Base-by-base conservation (phyloP, 2,329 filamentous ascomycete species). In the Grosmannia serpens region DNA sequence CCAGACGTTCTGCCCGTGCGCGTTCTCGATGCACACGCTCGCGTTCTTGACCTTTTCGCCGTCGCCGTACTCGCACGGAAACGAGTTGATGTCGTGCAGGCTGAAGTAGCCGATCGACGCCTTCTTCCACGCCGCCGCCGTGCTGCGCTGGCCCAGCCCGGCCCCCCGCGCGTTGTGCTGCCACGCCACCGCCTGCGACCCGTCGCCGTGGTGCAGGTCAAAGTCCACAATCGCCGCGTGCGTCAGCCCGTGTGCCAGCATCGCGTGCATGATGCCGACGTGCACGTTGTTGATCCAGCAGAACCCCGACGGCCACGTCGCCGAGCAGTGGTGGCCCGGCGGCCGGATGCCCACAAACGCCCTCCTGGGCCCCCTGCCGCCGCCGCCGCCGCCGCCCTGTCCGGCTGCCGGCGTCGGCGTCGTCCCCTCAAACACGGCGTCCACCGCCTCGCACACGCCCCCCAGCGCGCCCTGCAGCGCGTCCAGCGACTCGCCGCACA, bases 251-350 rank as follows among this genome's bases (percentile, higher is more conserved):
- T 99, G 88, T 46, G 81, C 82, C 62, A 92, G 83, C 24, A 89
- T 86, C 13, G 86, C 92, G 70, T 99, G 89, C 70, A 95, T 88
- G 63, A 99, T 96, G 0, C 92, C 94, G 26, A 99, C 89, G 68
- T 97, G 92, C 0, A 99, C 91, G 68, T 99, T 99, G 71, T 99
- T 99, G 55, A 99, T 75, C 92, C 94, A 99, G 74, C 94, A 99
- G 69, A 99, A 99, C 0, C 94, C 94, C 2, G 92, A 96, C 0
- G 94, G 94, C 65, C 87, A 86, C 55, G 87, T 83, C 4, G 89
- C 84, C 2, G 92, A 96, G 72, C 94, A 99, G 69, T 99, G 94
- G 69, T 99, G 94, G 1, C 94, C 94, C 0, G 94, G 94, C 5
- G 94, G 94, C 35, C 94, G 85, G 55, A 97, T 88, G 31, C 88